Percentiles rank a stretch among this genome's conserved stretches.
phyloP scores from a whole-genome alignment of 495 filamentous ascomycete genomes.

The Lepraria neglecta region DNA sequence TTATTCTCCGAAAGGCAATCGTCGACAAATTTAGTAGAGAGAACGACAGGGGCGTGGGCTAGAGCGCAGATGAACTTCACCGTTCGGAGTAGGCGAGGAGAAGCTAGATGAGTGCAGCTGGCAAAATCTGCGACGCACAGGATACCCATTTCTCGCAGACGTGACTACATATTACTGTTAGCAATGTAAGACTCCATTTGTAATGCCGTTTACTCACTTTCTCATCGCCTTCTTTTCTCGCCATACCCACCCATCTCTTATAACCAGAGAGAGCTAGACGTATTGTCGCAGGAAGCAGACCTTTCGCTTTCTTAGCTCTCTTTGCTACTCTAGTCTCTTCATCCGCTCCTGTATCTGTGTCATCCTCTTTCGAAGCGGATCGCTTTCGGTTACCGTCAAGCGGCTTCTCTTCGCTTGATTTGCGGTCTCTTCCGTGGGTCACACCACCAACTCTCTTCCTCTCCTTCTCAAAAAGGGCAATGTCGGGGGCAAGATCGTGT shows the following conservation, averaged over 20 bases:
- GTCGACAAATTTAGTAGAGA: constrained; percentile 73
- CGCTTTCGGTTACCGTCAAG: constrained; percentile 36
- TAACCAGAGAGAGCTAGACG: constrained; percentile 73
- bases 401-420: constrained; percentile 44
- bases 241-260: constrained; percentile 64
- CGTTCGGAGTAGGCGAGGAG: constrained; percentile 78
- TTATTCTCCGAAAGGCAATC: constrained; percentile 58
- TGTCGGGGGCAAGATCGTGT: constrained; percentile 71
- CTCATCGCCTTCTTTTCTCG: constrained; percentile 67
- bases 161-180: constrained; percentile 50
- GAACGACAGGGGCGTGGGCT: constrained; percentile 65
- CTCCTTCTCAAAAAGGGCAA: constrained; percentile 88
- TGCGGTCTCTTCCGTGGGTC: constrained; percentile 63
- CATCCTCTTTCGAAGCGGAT: constrained; percentile 45
- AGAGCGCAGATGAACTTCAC: constrained; percentile 87
- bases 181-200: constrained; percentile 14
- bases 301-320: constrained; percentile 52
- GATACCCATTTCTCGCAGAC: constrained; percentile 78
- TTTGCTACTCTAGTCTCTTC: constrained; percentile 51
- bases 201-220: constrained; percentile 51
- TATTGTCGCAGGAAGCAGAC: constrained; percentile 51
- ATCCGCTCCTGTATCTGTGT: constrained; percentile 33
- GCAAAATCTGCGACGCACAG: constrained; percentile 64
- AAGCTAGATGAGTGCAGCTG: constrained; percentile 79
- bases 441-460: constrained; percentile 79